Conservation (phyloP, 163 green algal genomes). For the Coccomyxa subellipsoidea region DNA sequence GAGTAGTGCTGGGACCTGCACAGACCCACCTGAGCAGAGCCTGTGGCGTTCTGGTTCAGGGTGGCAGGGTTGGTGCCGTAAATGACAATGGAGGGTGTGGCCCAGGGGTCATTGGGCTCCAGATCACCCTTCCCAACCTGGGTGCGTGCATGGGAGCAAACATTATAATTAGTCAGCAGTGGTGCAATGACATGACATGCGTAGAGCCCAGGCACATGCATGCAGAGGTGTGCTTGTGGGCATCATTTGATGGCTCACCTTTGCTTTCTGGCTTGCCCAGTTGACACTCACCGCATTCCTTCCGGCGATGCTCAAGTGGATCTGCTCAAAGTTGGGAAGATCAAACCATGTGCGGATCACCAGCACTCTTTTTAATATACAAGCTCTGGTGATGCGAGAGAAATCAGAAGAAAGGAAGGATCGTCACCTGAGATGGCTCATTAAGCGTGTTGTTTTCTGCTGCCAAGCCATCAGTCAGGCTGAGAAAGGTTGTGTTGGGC, state of each 20-base stretch:
- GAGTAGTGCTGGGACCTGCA: too few species aligned
- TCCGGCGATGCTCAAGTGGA: constrained; percentile 22
- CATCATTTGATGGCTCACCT: constrained; percentile 9
- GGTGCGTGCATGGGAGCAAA: too few species aligned
- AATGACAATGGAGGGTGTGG: background rate
- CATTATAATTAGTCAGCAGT: background rate
- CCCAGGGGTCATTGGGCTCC: background rate
- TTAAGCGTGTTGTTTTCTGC: background rate
- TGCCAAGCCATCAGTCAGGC: background rate
- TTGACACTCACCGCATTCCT: constrained; percentile 21
- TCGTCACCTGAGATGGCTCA: constrained; percentile 4
- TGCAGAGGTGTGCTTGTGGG: background rate
- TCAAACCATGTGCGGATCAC: too few species aligned
- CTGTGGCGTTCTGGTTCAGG: background rate
- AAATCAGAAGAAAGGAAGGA: background rate
- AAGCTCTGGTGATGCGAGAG: background rate
- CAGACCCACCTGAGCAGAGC: background rate
- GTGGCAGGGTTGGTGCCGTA: background rate
- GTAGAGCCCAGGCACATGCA: background rate
- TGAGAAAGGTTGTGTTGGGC: background rate
- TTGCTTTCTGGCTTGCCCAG: constrained; percentile 21
- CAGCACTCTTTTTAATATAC: too few species aligned
- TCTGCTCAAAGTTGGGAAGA: too few species aligned
- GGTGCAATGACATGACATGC: background rate
- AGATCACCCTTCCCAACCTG: background rate